Evolutionary conservation across 768 basidiomycete genomes (phyloP), one percentile per base, ranked within the genome.

Genomic region (Lentinula aciculospora): DNA sequence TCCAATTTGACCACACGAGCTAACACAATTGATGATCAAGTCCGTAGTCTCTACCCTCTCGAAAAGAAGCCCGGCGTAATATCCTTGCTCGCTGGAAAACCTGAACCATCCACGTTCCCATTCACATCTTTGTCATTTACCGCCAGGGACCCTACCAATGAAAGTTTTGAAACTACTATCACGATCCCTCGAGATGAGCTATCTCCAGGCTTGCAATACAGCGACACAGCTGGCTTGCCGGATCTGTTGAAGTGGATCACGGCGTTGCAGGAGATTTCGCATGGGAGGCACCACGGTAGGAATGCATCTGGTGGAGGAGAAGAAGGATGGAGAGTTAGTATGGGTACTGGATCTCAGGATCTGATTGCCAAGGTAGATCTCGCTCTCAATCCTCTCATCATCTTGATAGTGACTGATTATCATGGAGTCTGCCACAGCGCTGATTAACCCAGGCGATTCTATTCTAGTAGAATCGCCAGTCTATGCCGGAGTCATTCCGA

Each of bases 301-400:
- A 21, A 36, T 39, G 69, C 12, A 25, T 34, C 27, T 46, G 54
- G 54, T 32, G 42, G 8, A 17, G 40, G 71, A 17, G 19, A 36
- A 17, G 83, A 82, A 62, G 86, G 84, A 5, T 98, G 94, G 94
- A 74, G 76, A 42, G 68, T 94, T 9, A 85, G 82, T 40, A 73
- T 97, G 9, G 93, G 94, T 1, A 78, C 79, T 39, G 95, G 95
- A 10, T 91, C 90, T 44, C 95, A 97, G 71, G 94, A 97, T 75
- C 67, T 93, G 62, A 82, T 98, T 50, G 88, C 79, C 74, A 97
- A 95, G 81, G 93, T 89, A 56, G 3, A 75, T 63, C 47, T 25
- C 46, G 39, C 46, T 34, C 36, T 17, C 42, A 53, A 32, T 23
- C 28, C 15, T n/a, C n/a, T n/a, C n/a, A n/a, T n/a, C n/a, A n/a